These are phyloP conservation scores for Didymella sp. DNA, from an alignment of 2,329 filamentous ascomycete species.

Conservation along the genomic window DNA sequence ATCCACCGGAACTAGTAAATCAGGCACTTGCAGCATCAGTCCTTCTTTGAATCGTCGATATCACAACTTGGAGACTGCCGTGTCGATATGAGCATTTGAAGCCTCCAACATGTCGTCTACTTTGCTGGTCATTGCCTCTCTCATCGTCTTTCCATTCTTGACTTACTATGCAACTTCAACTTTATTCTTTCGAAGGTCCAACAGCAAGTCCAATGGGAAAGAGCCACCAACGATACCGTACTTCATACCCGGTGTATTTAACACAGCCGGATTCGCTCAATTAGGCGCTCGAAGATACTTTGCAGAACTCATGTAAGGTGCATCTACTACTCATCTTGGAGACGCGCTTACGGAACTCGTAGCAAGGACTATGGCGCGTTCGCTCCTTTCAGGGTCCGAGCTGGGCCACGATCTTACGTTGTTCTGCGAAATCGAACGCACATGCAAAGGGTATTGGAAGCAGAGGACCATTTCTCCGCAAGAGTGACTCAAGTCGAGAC, in stretches of 20 bases:
- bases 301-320: slow-evolving; percentile 33
- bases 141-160: slow-evolving; percentile 28
- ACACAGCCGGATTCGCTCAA: slow-evolving; percentile 28
- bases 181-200: slow-evolving; percentile 26
- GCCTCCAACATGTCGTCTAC: background rate
- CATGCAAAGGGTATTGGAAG: slow-evolving; percentile 24
- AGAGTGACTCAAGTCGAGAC: slow-evolving; percentile 7
- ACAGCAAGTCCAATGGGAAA: slow-evolving; percentile 21
- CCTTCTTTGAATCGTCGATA: background rate
- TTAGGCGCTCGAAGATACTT: slow-evolving; percentile 34
- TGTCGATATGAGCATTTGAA: background rate
- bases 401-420: slow-evolving; percentile 27
- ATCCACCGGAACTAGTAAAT: background rate
- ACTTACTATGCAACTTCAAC: slow-evolving; percentile 32
- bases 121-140: slow-evolving; percentile 1
- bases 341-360: slow-evolving; percentile 9
- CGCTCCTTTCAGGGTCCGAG: slow-evolving; percentile 34
- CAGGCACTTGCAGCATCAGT: background rate
- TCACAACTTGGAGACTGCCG: background rate
- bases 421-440: slow-evolving; percentile 35
- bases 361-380: slow-evolving; percentile 36
- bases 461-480: slow-evolving; percentile 19
- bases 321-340: background rate
- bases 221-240: slow-evolving; percentile 36
- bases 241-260: slow-evolving; percentile 31